Percentiles rank a stretch among this genome's conserved stretches.
Evolutionary conservation across 805 yeast species (phyloP).

Genomic region (Saccharomycopsis guyanensis): DNA sequence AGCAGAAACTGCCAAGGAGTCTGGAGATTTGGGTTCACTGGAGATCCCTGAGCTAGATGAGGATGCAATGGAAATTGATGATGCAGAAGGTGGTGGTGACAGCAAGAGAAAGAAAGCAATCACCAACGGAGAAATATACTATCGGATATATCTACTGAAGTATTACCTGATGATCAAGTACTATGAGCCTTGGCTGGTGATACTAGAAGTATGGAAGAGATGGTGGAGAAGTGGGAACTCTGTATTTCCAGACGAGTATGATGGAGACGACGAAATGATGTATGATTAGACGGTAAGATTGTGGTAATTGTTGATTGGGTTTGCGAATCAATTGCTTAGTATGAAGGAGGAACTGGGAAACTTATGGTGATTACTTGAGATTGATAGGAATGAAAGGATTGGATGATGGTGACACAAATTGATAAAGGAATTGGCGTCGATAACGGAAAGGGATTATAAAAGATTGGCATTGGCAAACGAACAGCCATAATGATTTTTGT

Average conservation of each 20-base stretch:
- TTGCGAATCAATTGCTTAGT: too few species aligned
- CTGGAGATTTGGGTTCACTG: background rate
- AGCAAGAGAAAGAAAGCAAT: too few species aligned
- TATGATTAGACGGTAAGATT: background rate
- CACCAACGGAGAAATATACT: constrained; percentile 17
- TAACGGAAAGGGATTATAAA: too few species aligned
- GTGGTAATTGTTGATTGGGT: too few species aligned
- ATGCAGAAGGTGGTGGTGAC: constrained; percentile 7
- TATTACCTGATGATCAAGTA: constrained; percentile 9
- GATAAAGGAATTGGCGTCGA: too few species aligned
- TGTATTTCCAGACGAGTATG: background rate
- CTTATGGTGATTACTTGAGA: too few species aligned
- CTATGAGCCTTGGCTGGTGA: constrained; percentile 2
- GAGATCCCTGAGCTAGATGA: too few species aligned
- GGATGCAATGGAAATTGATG: constrained; percentile 16
- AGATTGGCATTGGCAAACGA: too few species aligned
- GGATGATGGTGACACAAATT: background rate
- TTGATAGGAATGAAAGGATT: background rate
- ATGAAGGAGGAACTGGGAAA: too few species aligned
- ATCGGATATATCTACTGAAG: constrained; percentile 11
- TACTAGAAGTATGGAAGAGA: background rate
- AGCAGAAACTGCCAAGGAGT: background rate
- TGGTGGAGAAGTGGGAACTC: constrained; percentile 3
- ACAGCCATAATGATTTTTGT: background rate
- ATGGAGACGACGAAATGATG: background rate